Percentiles rank a stretch among this genome's conserved stretches.
These are phyloP conservation scores for Glycyrrhiza uralensis DNA, from an alignment of 306 rosid genomes.

Conservation along the genomic window DNA sequence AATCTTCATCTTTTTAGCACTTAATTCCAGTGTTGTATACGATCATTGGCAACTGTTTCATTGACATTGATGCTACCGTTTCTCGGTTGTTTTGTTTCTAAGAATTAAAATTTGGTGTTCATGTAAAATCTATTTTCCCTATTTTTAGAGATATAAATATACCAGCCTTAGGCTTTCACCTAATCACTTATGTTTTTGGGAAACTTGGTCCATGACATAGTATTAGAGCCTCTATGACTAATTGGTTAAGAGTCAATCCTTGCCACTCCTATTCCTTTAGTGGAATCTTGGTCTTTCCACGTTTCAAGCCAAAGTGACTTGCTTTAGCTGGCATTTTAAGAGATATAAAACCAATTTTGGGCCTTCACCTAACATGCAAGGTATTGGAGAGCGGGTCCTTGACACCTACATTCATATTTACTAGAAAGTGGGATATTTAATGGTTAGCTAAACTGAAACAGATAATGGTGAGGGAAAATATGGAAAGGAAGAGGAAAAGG, in stretches of 20 bases:
- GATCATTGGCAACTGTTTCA: background rate
- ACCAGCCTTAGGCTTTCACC: background rate
- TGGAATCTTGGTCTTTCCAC: background rate
- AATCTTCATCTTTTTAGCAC: background rate
- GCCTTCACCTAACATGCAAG: background rate
- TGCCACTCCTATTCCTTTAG: background rate
- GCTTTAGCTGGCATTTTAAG: background rate
- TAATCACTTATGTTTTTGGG: background rate
- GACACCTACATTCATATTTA: background rate
- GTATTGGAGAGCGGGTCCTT: background rate
- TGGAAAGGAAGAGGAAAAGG: background rate
- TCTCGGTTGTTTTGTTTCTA: constrained; percentile 1
- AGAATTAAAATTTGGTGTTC: background rate
- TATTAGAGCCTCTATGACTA: background rate
- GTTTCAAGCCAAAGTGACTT: background rate
- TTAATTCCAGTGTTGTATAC: background rate
- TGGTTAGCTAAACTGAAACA: background rate
- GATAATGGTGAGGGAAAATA: background rate
- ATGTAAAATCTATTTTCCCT: background rate
- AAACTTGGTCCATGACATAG: background rate
- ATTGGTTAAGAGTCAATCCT: background rate
- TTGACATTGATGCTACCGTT: background rate
- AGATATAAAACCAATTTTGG: background rate
- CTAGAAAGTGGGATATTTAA: constrained; percentile 4
- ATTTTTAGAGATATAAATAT: background rate